phyloP scores from a whole-genome alignment of 1,284 basidiomycete genomes.

The Cryptococcus jaspeensis region DNA sequence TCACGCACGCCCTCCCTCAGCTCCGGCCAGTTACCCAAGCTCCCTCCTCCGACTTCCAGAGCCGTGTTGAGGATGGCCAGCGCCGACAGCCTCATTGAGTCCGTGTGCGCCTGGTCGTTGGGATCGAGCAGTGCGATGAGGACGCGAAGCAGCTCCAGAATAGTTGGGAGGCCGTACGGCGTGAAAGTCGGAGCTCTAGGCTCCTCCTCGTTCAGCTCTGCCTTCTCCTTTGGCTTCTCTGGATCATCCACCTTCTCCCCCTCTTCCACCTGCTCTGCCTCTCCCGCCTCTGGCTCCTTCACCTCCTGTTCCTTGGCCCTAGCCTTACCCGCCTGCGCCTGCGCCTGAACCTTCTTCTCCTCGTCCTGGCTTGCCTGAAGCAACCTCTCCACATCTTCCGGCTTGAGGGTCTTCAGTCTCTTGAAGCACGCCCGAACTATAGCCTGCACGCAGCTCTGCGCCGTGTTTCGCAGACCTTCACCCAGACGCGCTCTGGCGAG shows the following conservation, averaged over 20 bases:
- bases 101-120: conserved; percentile 89
- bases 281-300: not conserved
- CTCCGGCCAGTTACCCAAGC: conserved; percentile 63
- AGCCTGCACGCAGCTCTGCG: conserved; percentile 88
- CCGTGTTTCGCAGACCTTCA: conserved; percentile 70
- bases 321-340: conserved; percentile 21
- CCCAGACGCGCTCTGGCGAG: conserved; percentile 94
- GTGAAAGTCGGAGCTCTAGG: conserved; percentile 31
- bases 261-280: conserved; percentile 19
- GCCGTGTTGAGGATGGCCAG: conserved; percentile 85
- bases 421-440: conserved; percentile 80
- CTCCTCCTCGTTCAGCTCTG: not conserved
- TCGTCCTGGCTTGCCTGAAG: conserved; percentile 34
- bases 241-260: conserved; percentile 2
- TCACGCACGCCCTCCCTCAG: conserved; percentile 58
- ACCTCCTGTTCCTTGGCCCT: not conserved
- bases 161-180: conserved; percentile 84
- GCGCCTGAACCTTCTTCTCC: conserved; percentile 3
- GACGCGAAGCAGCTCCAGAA: conserved; percentile 89
- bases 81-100: conserved; percentile 88
- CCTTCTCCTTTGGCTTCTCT: not conserved
- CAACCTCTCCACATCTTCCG: conserved; percentile 37
- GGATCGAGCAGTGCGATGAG: conserved; percentile 94
- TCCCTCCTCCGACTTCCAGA: conserved; percentile 77
- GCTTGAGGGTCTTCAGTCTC: conserved; percentile 63